These are phyloP conservation scores for Austropuccinia psidii DNA, from an alignment of 1,284 basidiomycete genomes.

Conservation along the genomic window DNA sequence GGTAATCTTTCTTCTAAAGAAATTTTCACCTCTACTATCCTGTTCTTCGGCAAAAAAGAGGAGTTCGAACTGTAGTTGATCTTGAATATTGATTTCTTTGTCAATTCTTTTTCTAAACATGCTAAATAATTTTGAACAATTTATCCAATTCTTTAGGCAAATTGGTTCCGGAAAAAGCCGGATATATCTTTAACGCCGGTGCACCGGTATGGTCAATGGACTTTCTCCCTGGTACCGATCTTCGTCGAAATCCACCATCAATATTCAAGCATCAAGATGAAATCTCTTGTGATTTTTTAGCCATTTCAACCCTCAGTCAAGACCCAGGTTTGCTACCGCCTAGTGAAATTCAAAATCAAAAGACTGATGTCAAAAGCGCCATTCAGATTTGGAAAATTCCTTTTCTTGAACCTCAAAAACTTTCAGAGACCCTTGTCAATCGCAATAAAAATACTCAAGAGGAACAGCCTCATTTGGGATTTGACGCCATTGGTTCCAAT, in stretches of 20 bases:
- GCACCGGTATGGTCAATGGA: conserved; percentile 76
- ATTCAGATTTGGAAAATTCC: conserved; percentile 50
- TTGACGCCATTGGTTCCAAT: background rate
- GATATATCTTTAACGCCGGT: conserved; percentile 69
- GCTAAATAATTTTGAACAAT: too few relatives aligned
- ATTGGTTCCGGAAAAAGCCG: conserved; percentile 45
- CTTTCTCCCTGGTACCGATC: conserved; percentile 71
- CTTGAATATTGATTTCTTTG: too few relatives aligned
- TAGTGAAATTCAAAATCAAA: conserved; percentile 41
- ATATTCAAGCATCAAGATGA: background rate
- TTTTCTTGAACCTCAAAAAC: conserved; percentile 16
- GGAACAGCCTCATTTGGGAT: background rate
- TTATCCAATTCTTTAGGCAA: conserved; percentile 41
- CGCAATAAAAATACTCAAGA: background rate
- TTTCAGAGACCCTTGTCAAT: background rate
- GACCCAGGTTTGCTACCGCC: conserved; percentile 41
- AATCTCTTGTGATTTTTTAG: conserved; percentile 61
- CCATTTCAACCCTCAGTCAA: conserved; percentile 63
- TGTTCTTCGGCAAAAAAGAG: too few relatives aligned
- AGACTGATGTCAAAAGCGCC: conserved; percentile 39
- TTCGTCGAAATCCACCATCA: background rate
- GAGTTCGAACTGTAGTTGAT: too few relatives aligned
- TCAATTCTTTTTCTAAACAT: too few relatives aligned
- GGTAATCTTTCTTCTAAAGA: conserved; percentile 14
- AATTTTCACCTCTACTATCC: background rate